These are phyloP conservation scores for Osmanthus fragrans DNA, from an alignment of 257 asterid species.

Conservation along the genomic window DNA sequence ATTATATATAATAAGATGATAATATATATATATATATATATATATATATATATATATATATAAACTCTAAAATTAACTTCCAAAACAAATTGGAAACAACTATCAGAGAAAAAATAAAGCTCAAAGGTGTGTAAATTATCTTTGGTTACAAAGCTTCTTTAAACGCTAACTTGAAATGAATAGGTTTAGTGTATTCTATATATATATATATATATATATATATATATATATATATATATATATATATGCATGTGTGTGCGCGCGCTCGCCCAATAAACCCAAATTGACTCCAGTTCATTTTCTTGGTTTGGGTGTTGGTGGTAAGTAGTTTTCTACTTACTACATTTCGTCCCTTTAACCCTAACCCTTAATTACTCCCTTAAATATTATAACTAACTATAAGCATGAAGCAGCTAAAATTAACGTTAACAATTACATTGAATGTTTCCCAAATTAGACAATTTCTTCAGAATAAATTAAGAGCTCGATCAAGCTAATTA, in stretches of 20 bases:
- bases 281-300: neutral
- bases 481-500: constrained; percentile 34
- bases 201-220: too few relatives aligned
- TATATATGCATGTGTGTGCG: too few relatives aligned
- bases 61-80: constrained; percentile 13
- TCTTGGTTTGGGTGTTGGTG: neutral
- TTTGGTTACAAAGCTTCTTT: too few relatives aligned
- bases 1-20: too few relatives aligned
- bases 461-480: neutral
- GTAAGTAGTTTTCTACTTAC: constrained; percentile 48
- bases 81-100: constrained; percentile 24
- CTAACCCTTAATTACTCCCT: constrained; percentile 30
- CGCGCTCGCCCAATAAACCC: neutral
- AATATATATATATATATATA: too few relatives aligned
- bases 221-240: too few relatives aligned
- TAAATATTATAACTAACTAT: neutral
- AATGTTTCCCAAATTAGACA: constrained; percentile 9
- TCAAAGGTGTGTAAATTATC: too few relatives aligned
- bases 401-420: neutral
- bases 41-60: too few relatives aligned
- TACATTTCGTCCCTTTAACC: constrained; percentile 45
- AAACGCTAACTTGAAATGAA: too few relatives aligned
- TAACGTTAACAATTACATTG: too few relatives aligned
- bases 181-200: too few relatives aligned
- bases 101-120: neutral